A percentile compares a stretch with the other conserved stretches of the same genome.
Evolutionary conservation across 2,329 filamentous ascomycete genomes (phyloP).

Genomic region (Fusarium stilboides): DNA sequence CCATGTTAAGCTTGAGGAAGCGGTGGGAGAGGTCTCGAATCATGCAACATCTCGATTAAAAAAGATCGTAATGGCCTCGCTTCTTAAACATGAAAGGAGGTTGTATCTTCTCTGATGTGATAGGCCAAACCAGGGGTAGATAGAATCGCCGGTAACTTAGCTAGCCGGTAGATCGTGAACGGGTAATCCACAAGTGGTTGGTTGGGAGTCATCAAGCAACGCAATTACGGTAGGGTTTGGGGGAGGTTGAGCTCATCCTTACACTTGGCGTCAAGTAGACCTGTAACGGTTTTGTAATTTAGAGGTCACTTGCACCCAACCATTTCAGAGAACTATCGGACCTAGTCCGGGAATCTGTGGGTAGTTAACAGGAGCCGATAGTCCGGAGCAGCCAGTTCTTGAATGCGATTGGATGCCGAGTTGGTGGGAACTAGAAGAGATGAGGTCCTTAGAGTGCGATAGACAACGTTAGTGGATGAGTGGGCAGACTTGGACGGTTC

Average conservation of each 20-base stretch:
- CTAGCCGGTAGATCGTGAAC: conserved; percentile 22
- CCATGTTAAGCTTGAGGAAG: neutral
- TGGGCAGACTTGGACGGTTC: neutral
- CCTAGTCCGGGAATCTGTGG: neutral
- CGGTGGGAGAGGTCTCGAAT: conserved; percentile 7
- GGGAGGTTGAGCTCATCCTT: conserved; percentile 6
- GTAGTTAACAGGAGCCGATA: conserved; percentile 18
- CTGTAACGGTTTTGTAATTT: neutral
- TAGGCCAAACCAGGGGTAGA: conserved; percentile 12
- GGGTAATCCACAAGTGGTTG: conserved; percentile 16
- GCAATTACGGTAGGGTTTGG: conserved; percentile 16
- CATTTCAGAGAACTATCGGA: neutral
- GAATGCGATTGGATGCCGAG: conserved; percentile 31
- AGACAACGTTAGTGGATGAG: conserved; percentile 7
- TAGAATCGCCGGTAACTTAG: conserved; percentile 18
- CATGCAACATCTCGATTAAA: conserved; percentile 16
- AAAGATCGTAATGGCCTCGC: conserved; percentile 20
- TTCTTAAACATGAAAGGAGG: conserved; percentile 5
- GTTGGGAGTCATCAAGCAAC: neutral
- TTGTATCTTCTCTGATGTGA: conserved; percentile 10
- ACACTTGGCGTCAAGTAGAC: conserved; percentile 5
- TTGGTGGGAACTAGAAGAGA: conserved; percentile 23
- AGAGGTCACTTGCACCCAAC: neutral
- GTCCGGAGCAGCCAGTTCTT: conserved; percentile 18
- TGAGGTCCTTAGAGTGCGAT: conserved; percentile 21